These are phyloP conservation scores for Tremella fuciformis DNA, from an alignment of 768 basidiomycete species.

Conservation along the genomic window DNA sequence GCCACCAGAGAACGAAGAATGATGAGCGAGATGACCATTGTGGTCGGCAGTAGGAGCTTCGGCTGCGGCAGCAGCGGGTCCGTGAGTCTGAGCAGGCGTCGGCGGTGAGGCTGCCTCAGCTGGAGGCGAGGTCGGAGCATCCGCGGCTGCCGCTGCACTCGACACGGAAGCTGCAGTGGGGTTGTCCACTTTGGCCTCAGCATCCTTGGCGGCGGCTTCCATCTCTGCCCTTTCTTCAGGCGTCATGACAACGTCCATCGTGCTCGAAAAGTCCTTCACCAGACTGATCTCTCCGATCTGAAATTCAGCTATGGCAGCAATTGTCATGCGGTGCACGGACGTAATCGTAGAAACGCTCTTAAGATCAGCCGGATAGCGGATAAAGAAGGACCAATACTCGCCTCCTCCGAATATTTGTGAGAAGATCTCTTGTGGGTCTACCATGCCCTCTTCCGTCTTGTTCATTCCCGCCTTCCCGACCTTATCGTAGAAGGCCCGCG, in stretches of 20 bases:
- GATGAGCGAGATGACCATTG: slow-evolving; percentile 28
- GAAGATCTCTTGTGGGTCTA: slow-evolving; percentile 92
- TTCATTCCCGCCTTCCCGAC: slow-evolving; percentile 84
- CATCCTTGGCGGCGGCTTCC: slow-evolving; percentile 65
- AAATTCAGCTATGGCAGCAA: slow-evolving; percentile 8
- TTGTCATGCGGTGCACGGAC: slow-evolving; percentile 57
- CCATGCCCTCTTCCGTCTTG: slow-evolving; percentile 70
- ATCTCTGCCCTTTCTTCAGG: slow-evolving; percentile 89
- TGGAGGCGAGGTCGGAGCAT: slow-evolving; percentile 24
- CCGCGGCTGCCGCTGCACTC: slow-evolving; percentile 26
- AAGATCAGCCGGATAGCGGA: background rate
- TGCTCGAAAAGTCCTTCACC: slow-evolving; percentile 84
- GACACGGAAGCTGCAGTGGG: slow-evolving; percentile 40
- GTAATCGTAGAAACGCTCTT: slow-evolving; percentile 79
- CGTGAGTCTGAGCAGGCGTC: slow-evolving; percentile 17
- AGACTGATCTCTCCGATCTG: slow-evolving; percentile 95
- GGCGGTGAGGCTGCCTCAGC: slow-evolving; percentile 43
- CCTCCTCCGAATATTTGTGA: slow-evolving; percentile 87
- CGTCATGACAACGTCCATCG: slow-evolving; percentile 67
- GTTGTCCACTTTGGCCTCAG: slow-evolving; percentile 19
- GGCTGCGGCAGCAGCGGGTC: slow-evolving; percentile 1
- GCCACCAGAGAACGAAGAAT: slow-evolving; percentile 20
- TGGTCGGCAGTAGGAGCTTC: slow-evolving; percentile 15
- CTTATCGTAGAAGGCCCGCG: slow-evolving; percentile 87
- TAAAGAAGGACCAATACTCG: slow-evolving; percentile 15